Conservation (phyloP, 1,284 basidiomycete species). For the Neolentinus lepideus region DNA sequence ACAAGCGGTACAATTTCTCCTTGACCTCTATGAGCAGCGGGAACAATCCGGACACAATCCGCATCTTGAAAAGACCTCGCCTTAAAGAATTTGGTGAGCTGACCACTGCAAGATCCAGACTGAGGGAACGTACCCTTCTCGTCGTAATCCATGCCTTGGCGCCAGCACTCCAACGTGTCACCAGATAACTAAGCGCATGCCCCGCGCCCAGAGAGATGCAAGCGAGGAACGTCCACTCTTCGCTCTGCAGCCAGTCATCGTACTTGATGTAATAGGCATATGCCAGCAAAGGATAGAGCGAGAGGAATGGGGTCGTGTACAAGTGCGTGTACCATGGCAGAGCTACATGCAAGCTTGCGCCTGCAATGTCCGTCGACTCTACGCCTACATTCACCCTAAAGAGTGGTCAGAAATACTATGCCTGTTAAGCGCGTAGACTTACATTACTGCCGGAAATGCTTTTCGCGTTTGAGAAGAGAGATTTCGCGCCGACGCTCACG, state of each 20-base stretch:
- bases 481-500: background rate
- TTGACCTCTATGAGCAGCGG: constrained; percentile 81
- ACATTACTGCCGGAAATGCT: background rate
- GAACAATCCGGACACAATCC: constrained; percentile 79
- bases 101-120: background rate
- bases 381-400: constrained; percentile 50
- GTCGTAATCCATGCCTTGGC: constrained; percentile 80
- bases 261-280: constrained; percentile 91
- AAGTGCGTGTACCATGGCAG: constrained; percentile 76
- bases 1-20: constrained; percentile 84
- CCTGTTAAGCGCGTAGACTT: background rate
- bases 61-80: constrained; percentile 67
- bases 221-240: constrained; percentile 95
- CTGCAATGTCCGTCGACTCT: constrained; percentile 80
- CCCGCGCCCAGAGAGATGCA: constrained; percentile 80
- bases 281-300: constrained; percentile 83
- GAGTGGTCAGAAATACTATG: background rate
- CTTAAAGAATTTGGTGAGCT: constrained; percentile 26
- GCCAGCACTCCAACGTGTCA: constrained; percentile 86
- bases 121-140: constrained; percentile 36
- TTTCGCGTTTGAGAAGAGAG: background rate
- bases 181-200: constrained; percentile 90
- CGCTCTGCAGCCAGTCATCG: constrained; percentile 86
- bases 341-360: constrained; percentile 74
- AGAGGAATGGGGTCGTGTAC: constrained; percentile 82